These are phyloP conservation scores for Salvia rosmarinus DNA, from an alignment of 257 asterid species.

Conservation along the genomic window DNA sequence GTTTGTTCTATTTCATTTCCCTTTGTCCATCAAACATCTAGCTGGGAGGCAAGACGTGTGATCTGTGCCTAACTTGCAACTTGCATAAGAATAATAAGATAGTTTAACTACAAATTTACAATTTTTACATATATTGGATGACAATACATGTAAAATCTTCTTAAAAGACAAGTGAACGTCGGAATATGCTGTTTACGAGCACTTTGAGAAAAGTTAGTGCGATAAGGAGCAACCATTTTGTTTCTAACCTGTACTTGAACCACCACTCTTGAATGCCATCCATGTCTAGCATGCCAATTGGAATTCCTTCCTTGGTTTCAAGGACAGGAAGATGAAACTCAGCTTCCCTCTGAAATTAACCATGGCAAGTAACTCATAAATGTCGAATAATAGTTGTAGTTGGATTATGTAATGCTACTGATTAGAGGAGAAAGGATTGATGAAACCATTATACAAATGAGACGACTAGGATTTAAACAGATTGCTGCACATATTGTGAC, in stretches of 20 bases:
- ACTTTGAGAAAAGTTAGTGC: not conserved
- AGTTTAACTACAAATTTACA: no score
- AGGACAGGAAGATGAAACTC: conserved; percentile 59
- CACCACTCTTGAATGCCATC: conserved; percentile 36
- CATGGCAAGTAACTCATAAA: not conserved
- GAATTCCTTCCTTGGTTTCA: conserved; percentile 57
- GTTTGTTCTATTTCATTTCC: not conserved
- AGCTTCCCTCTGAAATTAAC: conserved; percentile 44
- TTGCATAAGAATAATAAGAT: not conserved
- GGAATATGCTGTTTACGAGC: not conserved
- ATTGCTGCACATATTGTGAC: not conserved
- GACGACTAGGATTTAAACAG: not conserved
- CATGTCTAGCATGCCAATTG: conserved; percentile 44
- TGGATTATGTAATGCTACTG: not conserved
- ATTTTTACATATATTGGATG: no score
- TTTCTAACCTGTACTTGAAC: conserved; percentile 55
- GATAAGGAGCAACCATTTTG: not conserved
- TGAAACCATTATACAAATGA: not conserved
- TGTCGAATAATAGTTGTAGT: not conserved
- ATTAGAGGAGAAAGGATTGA: not conserved
- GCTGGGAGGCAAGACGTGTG: not conserved
- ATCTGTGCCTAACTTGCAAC: not conserved
- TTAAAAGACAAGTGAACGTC: not conserved
- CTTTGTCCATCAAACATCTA: not conserved
- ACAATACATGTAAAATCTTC: no score